phyloP scores from a whole-genome alignment of 176 grass and related monocot species.

The Elymus sibiricus region DNA sequence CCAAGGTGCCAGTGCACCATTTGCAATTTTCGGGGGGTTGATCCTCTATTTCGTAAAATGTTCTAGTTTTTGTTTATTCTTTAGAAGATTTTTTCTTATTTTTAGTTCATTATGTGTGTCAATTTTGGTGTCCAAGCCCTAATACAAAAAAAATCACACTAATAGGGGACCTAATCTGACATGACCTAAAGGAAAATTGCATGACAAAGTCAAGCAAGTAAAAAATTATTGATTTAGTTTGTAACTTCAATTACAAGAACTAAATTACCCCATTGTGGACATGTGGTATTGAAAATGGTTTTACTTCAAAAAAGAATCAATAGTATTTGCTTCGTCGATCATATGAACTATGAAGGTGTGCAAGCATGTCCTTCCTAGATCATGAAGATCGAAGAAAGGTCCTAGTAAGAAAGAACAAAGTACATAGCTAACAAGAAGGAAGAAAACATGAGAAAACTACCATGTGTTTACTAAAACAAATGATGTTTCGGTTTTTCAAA shows the following conservation, averaged over 20 bases:
- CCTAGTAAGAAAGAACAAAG: background rate
- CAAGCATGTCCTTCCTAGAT: constrained; percentile 23
- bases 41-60: no score
- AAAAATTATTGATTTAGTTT: background rate
- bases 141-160: no score
- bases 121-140: background rate
- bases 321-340: background rate
- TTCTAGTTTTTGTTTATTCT: background rate
- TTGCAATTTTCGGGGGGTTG: no score
- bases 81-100: background rate
- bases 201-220: background rate
- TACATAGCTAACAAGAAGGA: background rate
- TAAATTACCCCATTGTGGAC: background rate
- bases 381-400: background rate
- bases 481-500: background rate
- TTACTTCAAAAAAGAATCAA: constrained; percentile 4
- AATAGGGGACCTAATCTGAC: background rate
- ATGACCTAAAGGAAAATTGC: background rate
- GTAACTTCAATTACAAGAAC: background rate
- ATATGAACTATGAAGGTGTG: constrained; percentile 17
- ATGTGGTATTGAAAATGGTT: background rate
- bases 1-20: no score
- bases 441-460: background rate
- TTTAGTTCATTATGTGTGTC: background rate
- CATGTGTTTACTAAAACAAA: no score